Evolutionary conservation across 2,329 filamentous ascomycete genomes (phyloP).

Genomic region (Aureobasidium sp.): DNA sequence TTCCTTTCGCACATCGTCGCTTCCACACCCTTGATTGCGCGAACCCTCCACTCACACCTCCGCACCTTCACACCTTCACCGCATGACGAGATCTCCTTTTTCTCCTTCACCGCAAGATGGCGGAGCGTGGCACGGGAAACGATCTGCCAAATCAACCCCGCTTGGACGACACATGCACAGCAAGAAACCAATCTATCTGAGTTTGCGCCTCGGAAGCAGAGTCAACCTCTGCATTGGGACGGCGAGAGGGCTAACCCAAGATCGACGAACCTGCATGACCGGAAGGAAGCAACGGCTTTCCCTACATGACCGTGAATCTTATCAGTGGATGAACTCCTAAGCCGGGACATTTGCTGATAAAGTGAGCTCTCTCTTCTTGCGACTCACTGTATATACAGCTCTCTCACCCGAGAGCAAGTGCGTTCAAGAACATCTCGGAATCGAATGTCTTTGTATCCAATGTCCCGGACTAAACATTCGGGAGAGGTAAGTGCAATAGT

Average conservation of each 20-base stretch:
- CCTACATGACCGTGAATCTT: not conserved
- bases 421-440: not conserved
- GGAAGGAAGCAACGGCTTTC: not conserved
- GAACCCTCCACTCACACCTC: not conserved
- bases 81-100: not conserved
- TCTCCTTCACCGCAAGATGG: not conserved
- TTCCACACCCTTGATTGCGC: not conserved
- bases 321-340: not conserved
- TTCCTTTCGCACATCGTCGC: not conserved
- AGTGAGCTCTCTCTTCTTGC: not conserved
- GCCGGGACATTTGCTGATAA: not conserved
- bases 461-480: not conserved
- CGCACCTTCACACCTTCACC: not conserved
- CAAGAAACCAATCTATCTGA: not conserved
- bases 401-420: not conserved
- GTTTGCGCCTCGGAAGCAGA: not conserved
- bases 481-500: not conserved
- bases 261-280: conserved; percentile 11
- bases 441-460: not conserved
- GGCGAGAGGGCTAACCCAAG: not conserved
- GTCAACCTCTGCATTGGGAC: not conserved
- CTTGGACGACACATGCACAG: not conserved
- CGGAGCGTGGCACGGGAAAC: not conserved
- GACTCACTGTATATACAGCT: not conserved
- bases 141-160: not conserved